Evolutionary conservation across 768 basidiomycete genomes (phyloP).

Genomic region (Phylloporus sp.): DNA sequence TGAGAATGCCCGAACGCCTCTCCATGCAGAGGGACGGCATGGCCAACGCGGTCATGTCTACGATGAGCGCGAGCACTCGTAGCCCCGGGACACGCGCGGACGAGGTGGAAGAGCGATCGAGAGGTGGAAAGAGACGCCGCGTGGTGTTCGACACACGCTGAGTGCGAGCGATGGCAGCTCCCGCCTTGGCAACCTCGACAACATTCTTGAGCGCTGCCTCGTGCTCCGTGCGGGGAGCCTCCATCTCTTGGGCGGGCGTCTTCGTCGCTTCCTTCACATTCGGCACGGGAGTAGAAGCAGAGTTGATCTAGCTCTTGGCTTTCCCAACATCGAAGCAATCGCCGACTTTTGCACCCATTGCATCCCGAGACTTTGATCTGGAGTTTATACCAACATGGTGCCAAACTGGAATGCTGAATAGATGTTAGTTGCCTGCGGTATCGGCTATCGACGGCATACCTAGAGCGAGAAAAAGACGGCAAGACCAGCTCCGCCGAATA

Average conservation of each 20-base stretch:
- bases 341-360: conserved; percentile 48
- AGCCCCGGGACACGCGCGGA: conserved; percentile 13
- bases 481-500: too few species aligned
- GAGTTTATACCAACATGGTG: too few species aligned
- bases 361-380: conserved; percentile 49
- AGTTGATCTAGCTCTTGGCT: conserved; percentile 42
- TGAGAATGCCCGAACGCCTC: background rate
- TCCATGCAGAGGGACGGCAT: background rate
- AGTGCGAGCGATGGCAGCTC: conserved; percentile 22
- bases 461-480: too few species aligned
- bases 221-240: conserved; percentile 51
- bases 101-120: conserved; percentile 11
- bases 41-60: conserved; percentile 11
- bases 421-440: too few species aligned
- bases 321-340: conserved; percentile 52
- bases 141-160: conserved; percentile 13
- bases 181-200: conserved; percentile 37
- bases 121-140: conserved; percentile 18
- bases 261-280: conserved; percentile 39
- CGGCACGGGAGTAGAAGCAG: conserved; percentile 17
- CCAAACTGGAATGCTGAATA: too few species aligned
- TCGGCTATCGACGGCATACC: too few species aligned
- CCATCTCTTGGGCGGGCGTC: conserved; percentile 58
- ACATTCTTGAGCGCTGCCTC: conserved; percentile 49
- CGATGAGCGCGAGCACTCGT: conserved; percentile 18